phyloP scores from a whole-genome alignment of 306 rosid species.

The Nissolia schottii region DNA sequence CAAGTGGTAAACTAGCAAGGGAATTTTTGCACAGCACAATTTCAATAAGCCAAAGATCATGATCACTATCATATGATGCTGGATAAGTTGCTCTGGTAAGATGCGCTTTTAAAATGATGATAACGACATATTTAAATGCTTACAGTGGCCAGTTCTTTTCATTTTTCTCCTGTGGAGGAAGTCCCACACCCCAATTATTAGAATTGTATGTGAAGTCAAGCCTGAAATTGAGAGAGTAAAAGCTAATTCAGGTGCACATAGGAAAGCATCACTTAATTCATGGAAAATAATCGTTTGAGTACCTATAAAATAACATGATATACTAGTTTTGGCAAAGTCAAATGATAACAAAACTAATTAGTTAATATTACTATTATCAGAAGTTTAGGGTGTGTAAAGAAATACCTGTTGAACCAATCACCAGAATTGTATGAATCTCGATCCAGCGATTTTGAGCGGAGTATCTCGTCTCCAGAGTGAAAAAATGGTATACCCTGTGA shows the following conservation, averaged over 20 bases:
- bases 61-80: neutral
- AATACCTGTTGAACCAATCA: slow-evolving; percentile 95
- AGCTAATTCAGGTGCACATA: neutral
- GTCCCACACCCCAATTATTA: slow-evolving; percentile 95
- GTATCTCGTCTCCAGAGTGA: slow-evolving; percentile 81
- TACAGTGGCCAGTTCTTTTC: slow-evolving; percentile 83
- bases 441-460: slow-evolving; percentile 93
- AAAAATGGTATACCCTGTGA: slow-evolving; percentile 89
- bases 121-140: slow-evolving; percentile 28
- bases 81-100: neutral
- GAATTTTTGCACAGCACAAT: slow-evolving; percentile 6
- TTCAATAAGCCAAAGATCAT: neutral
- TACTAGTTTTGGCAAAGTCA: slow-evolving; percentile 4
- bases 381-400: slow-evolving; percentile 17
- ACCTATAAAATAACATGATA: neutral
- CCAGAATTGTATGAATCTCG: slow-evolving; percentile 98
- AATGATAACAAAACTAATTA: neutral
- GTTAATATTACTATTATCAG: neutral
- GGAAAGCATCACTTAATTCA: slow-evolving; percentile 13
- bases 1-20: slow-evolving; percentile 10
- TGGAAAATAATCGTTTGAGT: slow-evolving; percentile 1
- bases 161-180: slow-evolving; percentile 86
- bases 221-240: slow-evolving; percentile 43
- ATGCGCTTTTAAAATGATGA: neutral
- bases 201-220: slow-evolving; percentile 77